Base-by-base conservation (phyloP, 495 filamentous ascomycete genomes). In the Aspergillus saccharolyticus region DNA sequence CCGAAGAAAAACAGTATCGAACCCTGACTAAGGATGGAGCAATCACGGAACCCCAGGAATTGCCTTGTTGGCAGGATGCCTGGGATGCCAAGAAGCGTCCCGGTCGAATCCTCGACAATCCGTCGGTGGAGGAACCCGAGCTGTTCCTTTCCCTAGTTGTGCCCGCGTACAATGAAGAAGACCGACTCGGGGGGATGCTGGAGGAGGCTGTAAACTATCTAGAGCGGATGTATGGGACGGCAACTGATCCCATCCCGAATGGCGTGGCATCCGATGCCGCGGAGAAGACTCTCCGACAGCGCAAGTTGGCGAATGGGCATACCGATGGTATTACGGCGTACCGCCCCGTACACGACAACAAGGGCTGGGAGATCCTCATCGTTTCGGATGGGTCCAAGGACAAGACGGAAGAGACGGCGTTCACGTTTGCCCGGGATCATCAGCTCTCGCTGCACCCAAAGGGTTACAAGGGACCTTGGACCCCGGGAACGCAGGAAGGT, bases 321-420 rank as follows among this genome's bases (percentile, higher is more conserved):
- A 51, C 53, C 1, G 65, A 67, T 45, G 69, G 63, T 55, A 57
- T 56, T 39, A 50, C 60, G n/a, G 60, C 65, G 8, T 54, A 56
- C 33, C 64, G 47, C 15, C 25, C 63, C 18, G 57, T 42, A 14
- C 45, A 53, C 4, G 55, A 57, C 17, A 77, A 73, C 18, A 78
- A 74, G 30, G 91, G 90, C 30, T 99, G 95, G 85, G 94, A 99
- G 70, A 93, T 99, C 58, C 74, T 99, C n/a, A 74, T 99, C 49
- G 83, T 99, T 47, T 89, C 91, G 49, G 94, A 99, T 70, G 95
- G 92, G n/a, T 92, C 88, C 53, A 88, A 76, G 30, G 94, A 99
- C 75, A 78, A 73, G 54, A 98, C 94, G 0, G 85, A 88, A 10
- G 80, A 89, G 7, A 85, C 87, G 3, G 90, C 90, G 7, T 82